phyloP scores from a whole-genome alignment of 257 asterid genomes.

The Plantago elongata region DNA sequence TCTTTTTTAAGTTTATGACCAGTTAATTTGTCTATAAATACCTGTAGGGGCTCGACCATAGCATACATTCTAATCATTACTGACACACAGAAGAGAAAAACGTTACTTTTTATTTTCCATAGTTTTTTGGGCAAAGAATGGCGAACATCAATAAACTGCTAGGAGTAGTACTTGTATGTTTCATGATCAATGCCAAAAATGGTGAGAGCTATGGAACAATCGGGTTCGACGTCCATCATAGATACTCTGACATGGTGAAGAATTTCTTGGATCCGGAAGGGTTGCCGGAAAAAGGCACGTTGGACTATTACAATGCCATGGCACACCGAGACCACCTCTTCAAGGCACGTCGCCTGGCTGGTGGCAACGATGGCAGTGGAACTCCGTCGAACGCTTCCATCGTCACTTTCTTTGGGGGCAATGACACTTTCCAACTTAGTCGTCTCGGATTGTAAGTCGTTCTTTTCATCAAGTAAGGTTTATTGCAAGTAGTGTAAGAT shows the following conservation, averaged over 20 bases:
- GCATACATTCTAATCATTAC: background rate
- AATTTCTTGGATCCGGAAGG: conserved; percentile 51
- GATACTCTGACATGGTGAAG: conserved; percentile 72
- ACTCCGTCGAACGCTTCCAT: conserved; percentile 30
- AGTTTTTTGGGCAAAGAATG: background rate
- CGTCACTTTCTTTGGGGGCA: conserved; percentile 52
- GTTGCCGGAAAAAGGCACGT: conserved; percentile 67
- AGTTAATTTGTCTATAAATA: background rate
- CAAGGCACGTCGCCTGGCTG: conserved; percentile 70
- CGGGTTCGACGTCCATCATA: conserved; percentile 74
- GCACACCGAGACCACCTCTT: conserved; percentile 71
- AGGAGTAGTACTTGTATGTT: background rate
- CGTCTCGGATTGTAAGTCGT: conserved; percentile 64
- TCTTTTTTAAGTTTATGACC: background rate
- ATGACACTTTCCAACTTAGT: conserved; percentile 45
- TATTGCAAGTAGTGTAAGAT: background rate
- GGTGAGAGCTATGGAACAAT: conserved; percentile 48
- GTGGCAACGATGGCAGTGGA: background rate
- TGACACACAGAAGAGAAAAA: background rate
- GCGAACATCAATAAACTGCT: background rate
- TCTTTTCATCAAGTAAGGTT: background rate
- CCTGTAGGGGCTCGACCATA: background rate
- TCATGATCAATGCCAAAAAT: conserved; percentile 25
- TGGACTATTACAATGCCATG: conserved; percentile 80
- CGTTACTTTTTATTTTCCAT: background rate